A percentile compares a stretch with the other conserved stretches of the same genome.
Conservation (phyloP, 106 monocot genomes). For the Ottelia alismoides region DNA sequence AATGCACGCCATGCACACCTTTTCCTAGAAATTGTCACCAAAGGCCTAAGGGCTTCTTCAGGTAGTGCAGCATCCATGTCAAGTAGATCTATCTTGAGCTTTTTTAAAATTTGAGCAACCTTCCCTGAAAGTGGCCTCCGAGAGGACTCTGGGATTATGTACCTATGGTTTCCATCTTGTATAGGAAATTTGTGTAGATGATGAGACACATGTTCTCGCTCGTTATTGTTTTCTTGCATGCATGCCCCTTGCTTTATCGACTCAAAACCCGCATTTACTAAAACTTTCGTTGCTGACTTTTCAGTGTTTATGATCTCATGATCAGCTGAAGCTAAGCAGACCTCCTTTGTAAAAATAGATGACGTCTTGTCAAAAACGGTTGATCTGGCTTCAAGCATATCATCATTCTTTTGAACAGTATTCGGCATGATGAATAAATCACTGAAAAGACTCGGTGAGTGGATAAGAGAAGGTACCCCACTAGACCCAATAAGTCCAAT, state of each 20-base stretch:
- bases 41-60: slow-evolving; percentile 49
- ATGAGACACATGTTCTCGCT: background rate
- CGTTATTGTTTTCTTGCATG: background rate
- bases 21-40: slow-evolving; percentile 23
- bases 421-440: slow-evolving; percentile 23
- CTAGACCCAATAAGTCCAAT: slow-evolving; percentile 83
- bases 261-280: slow-evolving; percentile 1
- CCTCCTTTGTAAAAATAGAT: too few relatives aligned
- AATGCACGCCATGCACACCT: slow-evolving; percentile 83
- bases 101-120: slow-evolving; percentile 45
- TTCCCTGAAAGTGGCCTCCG: slow-evolving; percentile 53
- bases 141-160: slow-evolving; percentile 49
- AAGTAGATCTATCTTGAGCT: slow-evolving; percentile 72
- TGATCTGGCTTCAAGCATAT: background rate
- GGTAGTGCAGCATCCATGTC: slow-evolving; percentile 90
- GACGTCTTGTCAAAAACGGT: too few relatives aligned
- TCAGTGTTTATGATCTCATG: slow-evolving; percentile 1
- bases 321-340: background rate
- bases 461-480: slow-evolving; percentile 52
- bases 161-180: slow-evolving; percentile 17
- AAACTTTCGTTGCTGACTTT: too few relatives aligned
- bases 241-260: background rate
- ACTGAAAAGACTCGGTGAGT: slow-evolving; percentile 11
- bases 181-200: too few relatives aligned
- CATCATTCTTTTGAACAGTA: background rate